Conservation (phyloP, 2,329 filamentous ascomycete species). For the Verticillium klebahnii region DNA sequence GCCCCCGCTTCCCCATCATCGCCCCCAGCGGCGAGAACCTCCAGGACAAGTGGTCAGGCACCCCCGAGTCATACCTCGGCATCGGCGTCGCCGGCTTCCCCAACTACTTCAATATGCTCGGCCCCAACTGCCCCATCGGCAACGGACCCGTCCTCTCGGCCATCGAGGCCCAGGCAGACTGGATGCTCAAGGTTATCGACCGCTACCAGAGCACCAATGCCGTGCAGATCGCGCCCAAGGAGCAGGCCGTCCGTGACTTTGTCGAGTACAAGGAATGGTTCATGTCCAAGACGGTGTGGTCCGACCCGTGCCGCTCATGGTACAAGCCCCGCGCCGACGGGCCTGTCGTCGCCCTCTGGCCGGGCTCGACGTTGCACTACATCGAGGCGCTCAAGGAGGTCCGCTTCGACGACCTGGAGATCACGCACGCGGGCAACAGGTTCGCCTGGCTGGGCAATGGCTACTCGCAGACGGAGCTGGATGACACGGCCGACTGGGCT, state of each 20-base stretch:
- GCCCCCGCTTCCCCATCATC: slow-evolving; percentile 35
- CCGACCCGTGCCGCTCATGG: slow-evolving; percentile 30
- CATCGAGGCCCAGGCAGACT: slow-evolving; percentile 43
- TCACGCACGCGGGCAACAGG: slow-evolving; percentile 30
- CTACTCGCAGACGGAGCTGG: slow-evolving; percentile 34
- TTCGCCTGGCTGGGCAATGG: slow-evolving; percentile 38
- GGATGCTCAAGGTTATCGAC: slow-evolving; percentile 44
- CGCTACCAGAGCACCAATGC: slow-evolving; percentile 44
- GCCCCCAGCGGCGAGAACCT: slow-evolving; percentile 31
- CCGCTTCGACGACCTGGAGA: slow-evolving; percentile 40
- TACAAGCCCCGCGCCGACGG: slow-evolving; percentile 15
- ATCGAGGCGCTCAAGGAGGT: slow-evolving; percentile 41
- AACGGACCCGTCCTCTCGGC: slow-evolving; percentile 34
- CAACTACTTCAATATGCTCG: slow-evolving; percentile 29
- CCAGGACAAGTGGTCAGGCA: slow-evolving; percentile 20
- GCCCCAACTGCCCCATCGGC: slow-evolving; percentile 33
- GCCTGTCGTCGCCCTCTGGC: slow-evolving; percentile 13
- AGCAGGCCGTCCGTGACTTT: slow-evolving; percentile 44
- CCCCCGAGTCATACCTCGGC: slow-evolving; percentile 25
- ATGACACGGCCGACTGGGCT: slow-evolving; percentile 31
- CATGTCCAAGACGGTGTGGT: slow-evolving; percentile 40
- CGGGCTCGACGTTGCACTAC: slow-evolving; percentile 39
- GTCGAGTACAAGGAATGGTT: slow-evolving; percentile 38
- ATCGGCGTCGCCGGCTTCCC: slow-evolving; percentile 20
- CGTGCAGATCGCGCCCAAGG: slow-evolving; percentile 36